Evolutionary conservation across 1,139 yeast species (phyloP).

Genomic region (Arxiozyma bovina): DNA sequence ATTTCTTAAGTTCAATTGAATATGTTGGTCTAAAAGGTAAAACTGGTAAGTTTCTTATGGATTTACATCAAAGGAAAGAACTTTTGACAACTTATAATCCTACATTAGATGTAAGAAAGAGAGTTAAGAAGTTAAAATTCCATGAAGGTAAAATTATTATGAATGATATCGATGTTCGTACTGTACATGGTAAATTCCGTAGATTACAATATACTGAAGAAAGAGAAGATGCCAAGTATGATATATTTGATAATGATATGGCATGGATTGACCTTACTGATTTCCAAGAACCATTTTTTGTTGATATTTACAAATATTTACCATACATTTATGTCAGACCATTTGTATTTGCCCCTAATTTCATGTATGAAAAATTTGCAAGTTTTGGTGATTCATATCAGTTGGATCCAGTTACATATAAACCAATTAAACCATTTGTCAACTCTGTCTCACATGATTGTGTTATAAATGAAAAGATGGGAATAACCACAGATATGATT

Average conservation of each 20-base stretch:
- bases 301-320: slow-evolving; percentile 32
- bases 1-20: slow-evolving; percentile 43
- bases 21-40: slow-evolving; percentile 72
- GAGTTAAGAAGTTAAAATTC: slow-evolving; percentile 52
- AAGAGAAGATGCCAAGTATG: slow-evolving; percentile 18
- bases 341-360: slow-evolving; percentile 63
- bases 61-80: slow-evolving; percentile 79
- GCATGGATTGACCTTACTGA: slow-evolving; percentile 80
- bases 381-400: slow-evolving; percentile 37
- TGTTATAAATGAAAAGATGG: slow-evolving; percentile 37
- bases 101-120: slow-evolving; percentile 48
- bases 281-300: slow-evolving; percentile 57
- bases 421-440: slow-evolving; percentile 33
- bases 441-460: slow-evolving; percentile 58
- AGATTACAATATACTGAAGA: slow-evolving; percentile 42
- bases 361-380: slow-evolving; percentile 65
- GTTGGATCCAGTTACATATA: slow-evolving; percentile 30
- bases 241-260: slow-evolving; percentile 37
- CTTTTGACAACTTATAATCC: slow-evolving; percentile 50
- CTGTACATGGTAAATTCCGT: slow-evolving; percentile 57
- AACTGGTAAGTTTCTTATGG: slow-evolving; percentile 57
- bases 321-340: slow-evolving; percentile 58
- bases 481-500: slow-evolving; percentile 15
- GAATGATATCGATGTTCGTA: slow-evolving; percentile 56
- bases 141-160: slow-evolving; percentile 24